phyloP scores from a whole-genome alignment of 306 rosid genomes.

The Styphnolobium japonicum region DNA sequence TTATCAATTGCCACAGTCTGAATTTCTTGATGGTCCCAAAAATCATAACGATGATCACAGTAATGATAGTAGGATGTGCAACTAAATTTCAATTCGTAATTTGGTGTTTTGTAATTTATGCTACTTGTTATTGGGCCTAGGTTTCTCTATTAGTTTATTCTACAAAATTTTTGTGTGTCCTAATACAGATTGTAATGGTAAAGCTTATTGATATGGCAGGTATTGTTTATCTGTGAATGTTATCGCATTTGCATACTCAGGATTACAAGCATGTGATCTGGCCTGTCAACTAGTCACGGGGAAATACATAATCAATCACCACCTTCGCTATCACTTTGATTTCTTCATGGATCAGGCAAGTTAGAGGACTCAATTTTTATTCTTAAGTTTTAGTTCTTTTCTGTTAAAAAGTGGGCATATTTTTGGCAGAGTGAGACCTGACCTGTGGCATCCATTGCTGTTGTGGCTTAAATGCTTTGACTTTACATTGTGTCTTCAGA shows the following conservation, averaged over 20 bases:
- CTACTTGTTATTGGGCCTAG: not conserved
- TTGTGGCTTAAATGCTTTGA: too few relatives aligned
- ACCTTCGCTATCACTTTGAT: constrained; percentile 56
- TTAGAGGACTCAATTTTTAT: not conserved
- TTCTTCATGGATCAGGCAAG: constrained; percentile 93
- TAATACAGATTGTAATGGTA: not conserved
- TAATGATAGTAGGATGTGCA: not conserved
- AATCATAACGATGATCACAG: not conserved
- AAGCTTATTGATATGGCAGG: constrained; percentile 49
- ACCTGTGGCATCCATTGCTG: not conserved
- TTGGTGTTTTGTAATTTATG: too few relatives aligned
- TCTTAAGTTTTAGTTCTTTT: not conserved
- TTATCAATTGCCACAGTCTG: not conserved
- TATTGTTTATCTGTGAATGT: constrained; percentile 77
- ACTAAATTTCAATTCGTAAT: not conserved
- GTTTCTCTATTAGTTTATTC: not conserved
- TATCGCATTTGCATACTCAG: constrained; percentile 65
- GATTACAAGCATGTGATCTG: constrained; percentile 67
- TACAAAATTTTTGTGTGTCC: not conserved
- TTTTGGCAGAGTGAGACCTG: not conserved
- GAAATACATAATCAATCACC: constrained; percentile 45
- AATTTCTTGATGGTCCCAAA: not conserved
- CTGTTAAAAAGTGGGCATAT: not conserved
- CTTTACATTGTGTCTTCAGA: too few relatives aligned
- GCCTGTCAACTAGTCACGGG: constrained; percentile 44